Percentiles rank a stretch among this genome's conserved stretches.
Evolutionary conservation across 2,329 filamentous ascomycete genomes (phyloP).

Genomic region (Phialophora expanda): DNA sequence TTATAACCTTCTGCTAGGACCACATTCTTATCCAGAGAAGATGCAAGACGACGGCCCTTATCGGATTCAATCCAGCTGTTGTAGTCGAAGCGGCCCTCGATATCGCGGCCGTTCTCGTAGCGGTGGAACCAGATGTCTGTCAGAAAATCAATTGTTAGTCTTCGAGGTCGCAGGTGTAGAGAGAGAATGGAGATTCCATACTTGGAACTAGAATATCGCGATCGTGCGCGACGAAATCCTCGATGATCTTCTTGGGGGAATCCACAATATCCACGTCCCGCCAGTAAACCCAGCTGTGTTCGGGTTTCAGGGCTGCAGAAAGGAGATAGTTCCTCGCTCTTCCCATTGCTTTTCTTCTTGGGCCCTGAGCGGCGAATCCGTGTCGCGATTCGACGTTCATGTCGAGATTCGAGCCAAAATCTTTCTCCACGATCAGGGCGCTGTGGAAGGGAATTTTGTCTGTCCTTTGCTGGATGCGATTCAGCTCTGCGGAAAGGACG

Average conservation of each 20-base stretch:
- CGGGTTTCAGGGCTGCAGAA: slow-evolving; percentile 79
- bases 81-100: slow-evolving; percentile 98
- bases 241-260: slow-evolving; percentile 82
- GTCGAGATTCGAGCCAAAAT: slow-evolving; percentile 77
- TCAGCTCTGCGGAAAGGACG: slow-evolving; percentile 81
- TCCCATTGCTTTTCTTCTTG: slow-evolving; percentile 87
- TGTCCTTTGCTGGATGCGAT: slow-evolving; percentile 80
- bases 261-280: slow-evolving; percentile 95
- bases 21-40: slow-evolving; percentile 75
- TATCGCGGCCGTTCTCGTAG: slow-evolving; percentile 78
- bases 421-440: slow-evolving; percentile 84
- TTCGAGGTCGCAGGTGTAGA: slow-evolving; percentile 34
- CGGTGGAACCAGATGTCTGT: slow-evolving; percentile 96
- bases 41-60: slow-evolving; percentile 76
- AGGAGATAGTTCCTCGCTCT: slow-evolving; percentile 91
- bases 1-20: slow-evolving; percentile 95
- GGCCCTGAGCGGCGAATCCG: slow-evolving; percentile 83
- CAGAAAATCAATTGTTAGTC: not conserved
- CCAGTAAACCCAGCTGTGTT: slow-evolving; percentile 99
- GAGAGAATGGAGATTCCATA: slow-evolving; percentile 57
- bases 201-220: slow-evolving; percentile 92
- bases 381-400: slow-evolving; percentile 85
- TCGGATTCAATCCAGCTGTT: slow-evolving; percentile 98
- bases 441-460: slow-evolving; percentile 85
- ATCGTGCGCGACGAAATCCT: slow-evolving; percentile 95